phyloP scores from a whole-genome alignment of 2,329 filamentous ascomycete genomes.

The Orbilia brochopaga region DNA sequence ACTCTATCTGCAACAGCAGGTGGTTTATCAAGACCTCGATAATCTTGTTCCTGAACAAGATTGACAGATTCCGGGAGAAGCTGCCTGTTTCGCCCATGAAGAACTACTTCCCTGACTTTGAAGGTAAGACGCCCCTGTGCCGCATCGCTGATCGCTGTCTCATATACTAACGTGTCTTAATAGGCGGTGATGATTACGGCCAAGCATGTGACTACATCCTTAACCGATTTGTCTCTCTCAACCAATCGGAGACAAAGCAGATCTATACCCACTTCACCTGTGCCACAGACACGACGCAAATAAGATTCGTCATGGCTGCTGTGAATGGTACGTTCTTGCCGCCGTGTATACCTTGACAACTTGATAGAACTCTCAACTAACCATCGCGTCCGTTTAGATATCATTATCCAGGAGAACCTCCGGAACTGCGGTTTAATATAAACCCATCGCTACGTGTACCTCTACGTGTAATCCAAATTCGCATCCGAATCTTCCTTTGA shows the following conservation, averaged over 20 bases:
- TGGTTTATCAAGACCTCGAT: conserved; percentile 77
- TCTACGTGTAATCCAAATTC: conserved; percentile 11
- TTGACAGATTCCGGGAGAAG: conserved; percentile 77
- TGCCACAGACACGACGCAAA: conserved; percentile 97
- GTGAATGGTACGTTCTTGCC: conserved; percentile 78
- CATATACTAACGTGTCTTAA: conserved; percentile 31
- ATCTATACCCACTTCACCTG: conserved; percentile 99
- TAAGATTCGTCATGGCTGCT: conserved; percentile 98
- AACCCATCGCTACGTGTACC: conserved; percentile 12
- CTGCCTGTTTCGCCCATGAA: conserved; percentile 75
- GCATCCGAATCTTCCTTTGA: conserved; percentile 14
- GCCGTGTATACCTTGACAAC: background rate
- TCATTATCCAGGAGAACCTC: conserved; percentile 99
- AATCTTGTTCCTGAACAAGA: conserved; percentile 77
- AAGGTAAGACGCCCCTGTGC: conserved; percentile 61
- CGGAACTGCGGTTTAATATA: conserved; percentile 96
- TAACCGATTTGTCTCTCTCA: conserved; percentile 96
- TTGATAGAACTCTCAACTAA: conserved; percentile 25
- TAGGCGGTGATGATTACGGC: conserved; percentile 88
- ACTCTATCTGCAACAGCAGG: conserved; percentile 74
- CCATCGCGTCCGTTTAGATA: conserved; percentile 67
- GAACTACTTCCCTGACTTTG: conserved; percentile 78
- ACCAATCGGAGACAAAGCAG: conserved; percentile 99
- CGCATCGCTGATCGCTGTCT: conserved; percentile 27
- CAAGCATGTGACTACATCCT: conserved; percentile 98